These are phyloP conservation scores for Ustilago xerochloae DNA, from an alignment of 1,284 basidiomycete species.

Conservation along the genomic window DNA sequence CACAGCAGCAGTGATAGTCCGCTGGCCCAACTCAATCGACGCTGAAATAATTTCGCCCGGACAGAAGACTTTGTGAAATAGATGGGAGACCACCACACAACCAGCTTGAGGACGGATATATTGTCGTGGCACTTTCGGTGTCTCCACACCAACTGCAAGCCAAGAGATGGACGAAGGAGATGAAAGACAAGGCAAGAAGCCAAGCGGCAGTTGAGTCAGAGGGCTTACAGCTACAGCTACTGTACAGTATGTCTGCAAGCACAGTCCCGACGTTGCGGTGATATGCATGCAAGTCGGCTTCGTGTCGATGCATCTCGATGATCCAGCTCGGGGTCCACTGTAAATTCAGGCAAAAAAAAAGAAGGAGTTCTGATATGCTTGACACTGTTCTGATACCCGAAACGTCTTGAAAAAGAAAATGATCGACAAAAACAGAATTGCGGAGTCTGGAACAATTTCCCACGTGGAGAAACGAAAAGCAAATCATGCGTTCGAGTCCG, in stretches of 20 bases:
- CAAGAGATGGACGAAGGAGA: no score
- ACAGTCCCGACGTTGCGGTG: not conserved
- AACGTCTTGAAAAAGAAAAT: not conserved
- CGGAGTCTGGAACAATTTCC: not conserved
- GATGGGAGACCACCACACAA: no score
- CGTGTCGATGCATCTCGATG: not conserved
- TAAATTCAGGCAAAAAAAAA: not conserved
- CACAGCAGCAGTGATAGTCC: no score
- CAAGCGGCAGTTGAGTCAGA: not conserved
- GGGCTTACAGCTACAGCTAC: no score
- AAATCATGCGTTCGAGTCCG: not conserved
- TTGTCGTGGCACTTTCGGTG: not conserved
- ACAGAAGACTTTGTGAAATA: no score
- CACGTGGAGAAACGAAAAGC: not conserved
- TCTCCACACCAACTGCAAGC: not conserved
- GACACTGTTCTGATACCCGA: not conserved
- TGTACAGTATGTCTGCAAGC: no score
- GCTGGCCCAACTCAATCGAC: no score
- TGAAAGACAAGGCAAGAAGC: not conserved
- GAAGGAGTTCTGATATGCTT: no score
- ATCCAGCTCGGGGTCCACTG: not conserved
- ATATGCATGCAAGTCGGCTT: slow-evolving; percentile 4
- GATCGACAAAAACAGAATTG: not conserved
- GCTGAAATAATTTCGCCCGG: no score
- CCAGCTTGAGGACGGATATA: not conserved